Evolutionary conservation across 2,329 filamentous ascomycete species (phyloP), one percentile per base, ranked within the genome.

Genomic region (Fusarium sp.): DNA sequence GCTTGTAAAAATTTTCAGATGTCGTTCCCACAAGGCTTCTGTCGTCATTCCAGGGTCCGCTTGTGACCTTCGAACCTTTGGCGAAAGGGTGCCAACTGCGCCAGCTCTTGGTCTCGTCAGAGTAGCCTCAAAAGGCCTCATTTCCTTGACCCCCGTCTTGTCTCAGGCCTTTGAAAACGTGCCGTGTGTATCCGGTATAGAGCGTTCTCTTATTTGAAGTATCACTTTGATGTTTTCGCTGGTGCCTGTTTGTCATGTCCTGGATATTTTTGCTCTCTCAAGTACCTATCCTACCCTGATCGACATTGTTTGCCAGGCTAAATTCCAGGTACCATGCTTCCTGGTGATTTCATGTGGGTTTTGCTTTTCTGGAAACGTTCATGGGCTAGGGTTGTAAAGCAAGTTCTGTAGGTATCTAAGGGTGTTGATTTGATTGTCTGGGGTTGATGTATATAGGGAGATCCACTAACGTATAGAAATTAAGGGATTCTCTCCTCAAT

Each of bases 111-210:
- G 42, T 55, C 28, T 58, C 66, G 57, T 57, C 62, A 68, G 63
- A 63, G 38, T 24, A 50, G 43, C 58, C 58, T 52, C 43, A 43
- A 57, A 70, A 68, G 63, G 58, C 67, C 67, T 70, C 67, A 70
- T 70, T 68, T 65, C 47, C 38, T 38, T 41, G 21, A 21, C 35
- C 57, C 57, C 42, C 38, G 57, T 38, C 46, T 31, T 59, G 35
- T 47, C 44, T 53, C 21, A 38, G 18, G 16, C 39, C 24, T 38
- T 26, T 21, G n/a, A 41, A 29, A 18, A 48, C 33, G 29, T 56
- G 39, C 56, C 48, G 62, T 47, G 29, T 44, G 24, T 55, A 63
- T 52, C 57, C 47, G 43, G 18, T 26, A 18, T 18, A 47, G 23
- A 46, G 39, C 39, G 18, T 38, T 38, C 29, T 26, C 38, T 28